Evolutionary conservation across 164 flowering plant species (phyloP).

Genomic region (Macadamia integrifolia): DNA sequence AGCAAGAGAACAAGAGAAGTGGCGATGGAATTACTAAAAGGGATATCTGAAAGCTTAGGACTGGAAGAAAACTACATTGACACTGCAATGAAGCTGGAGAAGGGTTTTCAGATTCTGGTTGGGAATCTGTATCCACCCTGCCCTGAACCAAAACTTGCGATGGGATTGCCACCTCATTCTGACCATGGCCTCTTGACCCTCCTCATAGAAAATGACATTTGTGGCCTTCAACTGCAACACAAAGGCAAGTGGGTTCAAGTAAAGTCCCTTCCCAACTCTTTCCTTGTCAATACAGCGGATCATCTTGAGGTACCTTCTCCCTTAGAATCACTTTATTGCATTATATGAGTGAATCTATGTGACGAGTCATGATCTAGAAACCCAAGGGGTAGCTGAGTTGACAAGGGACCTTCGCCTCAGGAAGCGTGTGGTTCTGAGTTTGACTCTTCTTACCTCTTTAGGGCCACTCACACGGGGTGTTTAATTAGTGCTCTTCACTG

Average conservation of each 20-base stretch:
- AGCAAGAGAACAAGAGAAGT: conserved; percentile 26
- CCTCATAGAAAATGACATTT: conserved; percentile 41
- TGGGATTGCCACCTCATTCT: conserved; percentile 64
- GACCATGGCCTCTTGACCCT: conserved; percentile 66
- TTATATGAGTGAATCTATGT: too few species aligned
- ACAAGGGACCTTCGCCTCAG: too few species aligned
- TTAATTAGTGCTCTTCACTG: too few species aligned
- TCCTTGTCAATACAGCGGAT: conserved; percentile 57
- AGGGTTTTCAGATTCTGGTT: conserved; percentile 28
- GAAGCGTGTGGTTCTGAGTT: too few species aligned
- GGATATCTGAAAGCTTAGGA: conserved; percentile 54
- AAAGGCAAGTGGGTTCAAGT: conserved; percentile 59
- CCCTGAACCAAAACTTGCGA: conserved; percentile 57
- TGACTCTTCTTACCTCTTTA: too few species aligned
- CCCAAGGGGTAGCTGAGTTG: too few species aligned
- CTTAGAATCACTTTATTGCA: too few species aligned
- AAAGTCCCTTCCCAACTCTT: conserved; percentile 40
- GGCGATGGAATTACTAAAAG: conserved; percentile 25
- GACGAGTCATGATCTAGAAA: too few species aligned
- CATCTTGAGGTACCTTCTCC: conserved; percentile 41
- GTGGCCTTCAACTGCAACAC: conserved; percentile 61
- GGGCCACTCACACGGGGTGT: too few species aligned
- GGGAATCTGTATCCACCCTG: conserved; percentile 61
- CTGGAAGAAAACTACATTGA: conserved; percentile 34
- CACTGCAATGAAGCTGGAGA: conserved; percentile 24